These are phyloP conservation scores for rapeseed (Brassica napus) DNA, from an alignment of 345 rosid genomes.

Conservation along the genomic window Da-Ae NC_063436.1:3373001-3373500, in stretches of 20 bases:
- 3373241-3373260: slow-evolving; percentile 38
- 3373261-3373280: slow-evolving; percentile 43
- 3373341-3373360: slow-evolving; percentile 32
- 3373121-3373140: too few species aligned
- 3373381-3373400: slow-evolving; percentile 10
- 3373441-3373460: slow-evolving; percentile 27
- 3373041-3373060: too few species aligned
- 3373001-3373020: too few species aligned
- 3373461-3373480: slow-evolving; percentile 22
- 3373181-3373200: too few species aligned
- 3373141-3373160: too few species aligned
- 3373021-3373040: too few species aligned
- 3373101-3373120: too few species aligned
- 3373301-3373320: slow-evolving; percentile 36
- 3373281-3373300: slow-evolving; percentile 44
- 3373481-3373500: slow-evolving; percentile 36
- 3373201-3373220: not conserved
- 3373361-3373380: not conserved
- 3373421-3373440: slow-evolving; percentile 27
- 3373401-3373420: slow-evolving; percentile 20
- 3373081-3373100: too few species aligned
- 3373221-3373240: not conserved
- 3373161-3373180: too few species aligned
- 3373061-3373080: too few species aligned
- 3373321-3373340: slow-evolving; percentile 34